These are phyloP conservation scores for Claviceps capensis DNA, from an alignment of 2,329 filamentous ascomycete species.

Conservation along the genomic window DNA sequence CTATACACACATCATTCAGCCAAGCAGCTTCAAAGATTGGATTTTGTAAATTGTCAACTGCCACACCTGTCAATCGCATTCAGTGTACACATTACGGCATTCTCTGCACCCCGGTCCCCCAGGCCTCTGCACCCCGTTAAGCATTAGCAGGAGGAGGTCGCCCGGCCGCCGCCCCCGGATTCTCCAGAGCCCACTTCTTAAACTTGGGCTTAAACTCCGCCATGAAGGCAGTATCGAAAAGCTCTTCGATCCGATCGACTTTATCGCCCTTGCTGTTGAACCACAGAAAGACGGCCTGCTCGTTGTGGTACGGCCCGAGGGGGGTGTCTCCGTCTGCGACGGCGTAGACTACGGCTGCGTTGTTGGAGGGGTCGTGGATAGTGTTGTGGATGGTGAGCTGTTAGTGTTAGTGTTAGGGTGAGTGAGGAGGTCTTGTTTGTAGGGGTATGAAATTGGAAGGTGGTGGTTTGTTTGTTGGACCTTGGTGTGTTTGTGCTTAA, in stretches of 20 bases:
- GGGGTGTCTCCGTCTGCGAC: slow-evolving; percentile 1
- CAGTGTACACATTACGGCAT: too few species aligned
- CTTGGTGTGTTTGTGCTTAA: too few species aligned
- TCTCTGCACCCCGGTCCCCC: too few species aligned
- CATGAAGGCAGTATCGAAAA: neutral
- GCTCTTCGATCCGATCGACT: slow-evolving; percentile 1
- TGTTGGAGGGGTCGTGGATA: neutral
- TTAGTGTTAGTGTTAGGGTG: neutral
- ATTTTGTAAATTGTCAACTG: too few species aligned
- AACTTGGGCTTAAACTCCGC: neutral
- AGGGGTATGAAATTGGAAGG: too few species aligned
- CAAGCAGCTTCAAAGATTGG: too few species aligned
- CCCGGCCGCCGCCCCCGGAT: too few species aligned
- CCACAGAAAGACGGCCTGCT: slow-evolving; percentile 2
- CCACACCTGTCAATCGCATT: too few species aligned
- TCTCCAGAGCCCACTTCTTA: neutral
- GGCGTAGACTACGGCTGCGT: neutral
- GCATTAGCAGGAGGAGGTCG: too few species aligned
- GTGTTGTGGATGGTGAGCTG: neutral
- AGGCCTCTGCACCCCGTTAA: too few species aligned
- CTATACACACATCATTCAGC: too few species aligned
- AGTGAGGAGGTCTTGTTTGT: neutral
- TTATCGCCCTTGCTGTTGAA: slow-evolving; percentile 3
- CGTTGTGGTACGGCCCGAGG: slow-evolving; percentile 1
- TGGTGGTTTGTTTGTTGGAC: neutral